Base-by-base conservation (phyloP, 441 rosid genomes). In the Populus tomentosa region DNA sequence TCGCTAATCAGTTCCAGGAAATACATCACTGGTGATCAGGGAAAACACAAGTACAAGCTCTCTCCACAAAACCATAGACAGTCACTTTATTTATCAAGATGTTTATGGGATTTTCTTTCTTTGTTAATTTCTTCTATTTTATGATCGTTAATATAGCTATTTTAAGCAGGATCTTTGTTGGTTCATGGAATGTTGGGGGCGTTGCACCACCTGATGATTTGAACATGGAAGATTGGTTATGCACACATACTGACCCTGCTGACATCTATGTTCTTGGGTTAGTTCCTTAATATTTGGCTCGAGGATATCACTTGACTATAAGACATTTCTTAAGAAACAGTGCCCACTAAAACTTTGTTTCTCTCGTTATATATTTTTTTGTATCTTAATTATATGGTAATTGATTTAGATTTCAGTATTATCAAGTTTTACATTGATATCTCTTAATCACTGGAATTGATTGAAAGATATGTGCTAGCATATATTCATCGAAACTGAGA, bases 161-260 rank as follows among this genome's bases (percentile, higher is more conserved):
- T 62, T 69, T 4, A 9, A 28, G 66, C 84, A 96, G 99, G 87
- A 88, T 94, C 92, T 92, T 92, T 33, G 97, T 96, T 80, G 99
- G 97, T 82, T 92, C 99, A 67, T 96, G 99, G 99, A 96, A 96
- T 90, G 99, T 94, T 62, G 99, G 94, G 70, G 99, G 99, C 71
- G 89, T 86, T 78, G 84, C 94, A 21, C 99, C 99, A 18, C 86
- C 90, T 33, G 89, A 85, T n/a, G 94, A 85, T 24, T 80, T 94
- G 87, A 90, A 89, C 88, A 77, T 96, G 74, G 81, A 71, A 82
- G 94, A 92, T 74, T 96, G 98, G 97, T 87, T 94, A 20, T 84
- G 75, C 4, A 84, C 90, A 20, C 85, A 21, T 5, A 21, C 91
- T 16, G 67, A 89, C 14, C 89, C 95, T 33, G 93, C 95, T 26